These are phyloP conservation scores for Gossypium herbaceum DNA, from an alignment of 345 rosid species.

Conservation along the genomic window DNA sequence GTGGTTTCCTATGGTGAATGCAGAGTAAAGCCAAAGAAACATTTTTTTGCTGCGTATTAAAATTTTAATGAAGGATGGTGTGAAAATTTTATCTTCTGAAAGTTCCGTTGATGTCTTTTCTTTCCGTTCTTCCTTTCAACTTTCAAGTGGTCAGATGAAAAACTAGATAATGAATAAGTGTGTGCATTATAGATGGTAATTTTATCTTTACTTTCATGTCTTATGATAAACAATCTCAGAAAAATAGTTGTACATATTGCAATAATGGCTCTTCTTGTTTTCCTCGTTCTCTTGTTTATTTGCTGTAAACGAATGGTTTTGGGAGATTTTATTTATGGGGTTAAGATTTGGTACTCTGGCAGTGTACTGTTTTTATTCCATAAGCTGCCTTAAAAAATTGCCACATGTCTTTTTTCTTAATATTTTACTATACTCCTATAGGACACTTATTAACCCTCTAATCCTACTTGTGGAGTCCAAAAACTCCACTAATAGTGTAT, in stretches of 20 bases:
- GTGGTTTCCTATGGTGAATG: constrained; percentile 3
- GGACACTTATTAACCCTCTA: too few species aligned
- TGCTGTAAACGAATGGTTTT: neutral
- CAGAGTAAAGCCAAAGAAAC: neutral
- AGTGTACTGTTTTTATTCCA: too few species aligned
- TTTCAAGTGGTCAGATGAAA: neutral
- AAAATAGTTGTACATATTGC: too few species aligned
- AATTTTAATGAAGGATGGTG: neutral
- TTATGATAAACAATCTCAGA: neutral
- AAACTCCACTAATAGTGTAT: too few species aligned
- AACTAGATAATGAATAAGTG: too few species aligned
- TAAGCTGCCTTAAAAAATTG: too few species aligned
- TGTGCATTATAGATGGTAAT: neutral
- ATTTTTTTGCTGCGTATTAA: neutral
- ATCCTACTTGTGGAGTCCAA: too few species aligned
- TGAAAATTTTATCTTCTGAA: neutral
- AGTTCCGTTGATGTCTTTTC: neutral
- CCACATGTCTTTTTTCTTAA: too few species aligned
- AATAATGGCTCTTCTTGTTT: neutral
- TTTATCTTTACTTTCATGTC: neutral
- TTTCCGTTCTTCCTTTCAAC: neutral
- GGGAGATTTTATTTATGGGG: neutral
- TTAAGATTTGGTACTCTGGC: too few species aligned
- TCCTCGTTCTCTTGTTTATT: neutral
- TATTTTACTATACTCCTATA: too few species aligned